Evolutionary conservation across 164 flowering plant genomes (phyloP).

Genomic region (Piper betle): DNA sequence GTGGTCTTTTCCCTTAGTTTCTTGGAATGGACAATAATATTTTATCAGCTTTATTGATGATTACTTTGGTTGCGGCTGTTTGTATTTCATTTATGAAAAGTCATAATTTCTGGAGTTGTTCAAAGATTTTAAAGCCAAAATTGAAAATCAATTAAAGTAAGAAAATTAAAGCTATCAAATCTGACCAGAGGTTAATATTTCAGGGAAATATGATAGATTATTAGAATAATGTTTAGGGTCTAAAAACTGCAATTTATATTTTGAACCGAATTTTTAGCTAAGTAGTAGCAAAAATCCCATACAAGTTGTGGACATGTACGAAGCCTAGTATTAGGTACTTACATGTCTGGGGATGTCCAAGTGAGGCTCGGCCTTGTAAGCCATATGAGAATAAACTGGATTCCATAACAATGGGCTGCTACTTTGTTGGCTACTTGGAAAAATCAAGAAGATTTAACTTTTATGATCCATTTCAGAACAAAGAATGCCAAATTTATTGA

Average conservation of each 20-base stretch:
- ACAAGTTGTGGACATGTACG: neutral
- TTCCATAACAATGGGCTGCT: neutral
- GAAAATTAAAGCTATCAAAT: no score
- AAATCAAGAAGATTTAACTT: neutral
- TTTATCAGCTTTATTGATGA: no score
- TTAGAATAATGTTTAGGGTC: no score
- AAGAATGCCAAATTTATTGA: neutral
- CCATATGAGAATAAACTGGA: slow-evolving; percentile 2
- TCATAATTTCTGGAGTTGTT: no score
- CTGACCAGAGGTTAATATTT: no score
- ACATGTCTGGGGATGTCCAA: slow-evolving; percentile 3
- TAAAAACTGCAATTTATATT: neutral
- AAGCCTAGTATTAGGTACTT: neutral
- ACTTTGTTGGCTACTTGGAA: slow-evolving; percentile 3
- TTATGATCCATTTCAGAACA: neutral
- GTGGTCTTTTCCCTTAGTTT: no score
- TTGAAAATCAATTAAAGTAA: no score
- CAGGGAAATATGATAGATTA: no score
- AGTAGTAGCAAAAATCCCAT: neutral
- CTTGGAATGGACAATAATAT: no score
- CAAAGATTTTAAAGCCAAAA: no score
- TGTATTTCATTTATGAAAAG: no score
- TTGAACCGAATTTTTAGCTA: neutral
- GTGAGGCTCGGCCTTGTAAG: neutral
- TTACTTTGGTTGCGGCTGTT: no score